These are phyloP conservation scores for Maudiozyma bulderi DNA, from an alignment of 805 yeast species.

Conservation along the genomic window DNA sequence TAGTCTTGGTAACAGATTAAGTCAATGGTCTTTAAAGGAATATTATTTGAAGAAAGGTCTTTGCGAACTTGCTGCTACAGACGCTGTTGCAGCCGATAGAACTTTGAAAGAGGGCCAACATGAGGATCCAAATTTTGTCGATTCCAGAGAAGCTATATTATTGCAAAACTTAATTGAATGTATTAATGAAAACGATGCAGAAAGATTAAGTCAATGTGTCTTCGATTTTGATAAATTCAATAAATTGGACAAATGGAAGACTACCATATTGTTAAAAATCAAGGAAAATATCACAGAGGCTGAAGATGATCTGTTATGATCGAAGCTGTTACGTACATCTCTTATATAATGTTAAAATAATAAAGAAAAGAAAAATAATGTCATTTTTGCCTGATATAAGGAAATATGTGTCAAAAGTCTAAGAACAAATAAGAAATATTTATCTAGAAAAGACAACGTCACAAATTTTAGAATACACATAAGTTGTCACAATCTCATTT, in stretches of 20 bases:
- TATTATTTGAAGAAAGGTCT: slow-evolving; percentile 77
- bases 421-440: no score
- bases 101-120: slow-evolving; percentile 51
- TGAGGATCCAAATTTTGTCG: slow-evolving; percentile 67
- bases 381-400: no score
- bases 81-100: slow-evolving; percentile 75
- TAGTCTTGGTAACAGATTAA: slow-evolving; percentile 60
- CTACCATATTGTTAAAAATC: slow-evolving; percentile 70
- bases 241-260: slow-evolving; percentile 86
- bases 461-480: no score
- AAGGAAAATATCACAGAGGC: slow-evolving; percentile 63
- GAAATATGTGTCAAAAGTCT: no score
- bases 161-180: slow-evolving; percentile 59
- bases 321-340: no score
- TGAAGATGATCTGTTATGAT: slow-evolving; percentile 48
- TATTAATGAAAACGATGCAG: slow-evolving; percentile 72
- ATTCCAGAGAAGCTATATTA: slow-evolving; percentile 66
- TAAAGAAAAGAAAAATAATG: no score
- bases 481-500: no score
- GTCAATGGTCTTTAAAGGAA: slow-evolving; percentile 89
- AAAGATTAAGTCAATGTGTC: slow-evolving; percentile 61
- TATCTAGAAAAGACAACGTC: no score
- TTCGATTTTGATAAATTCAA: slow-evolving; percentile 80
- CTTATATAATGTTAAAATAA: no score
- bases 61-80: slow-evolving; percentile 77